Base-by-base conservation (phyloP, 2,329 filamentous ascomycete genomes). In the Plectosphaerella plurivora region DNA sequence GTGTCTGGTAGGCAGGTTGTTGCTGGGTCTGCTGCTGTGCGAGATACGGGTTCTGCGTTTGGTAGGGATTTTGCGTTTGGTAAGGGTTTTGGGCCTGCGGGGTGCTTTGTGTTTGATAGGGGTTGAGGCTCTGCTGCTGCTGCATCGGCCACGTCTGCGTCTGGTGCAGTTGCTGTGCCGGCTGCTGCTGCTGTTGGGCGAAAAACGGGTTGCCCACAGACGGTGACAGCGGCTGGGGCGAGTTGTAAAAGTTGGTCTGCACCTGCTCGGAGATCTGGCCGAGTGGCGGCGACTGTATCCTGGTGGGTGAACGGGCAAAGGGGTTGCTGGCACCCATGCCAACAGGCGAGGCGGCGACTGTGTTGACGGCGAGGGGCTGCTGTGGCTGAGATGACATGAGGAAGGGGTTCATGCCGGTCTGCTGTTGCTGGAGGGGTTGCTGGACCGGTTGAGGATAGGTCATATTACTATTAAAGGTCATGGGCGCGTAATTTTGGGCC, bases 231-330 rank as follows among this genome's bases (percentile, higher is more conserved):
- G 64, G 57, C 47, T 68, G 67, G 8, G 55, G 55, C 24, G 57
- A 50, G 18, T 57, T 65, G 37, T 72, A 70, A 55, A 73, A 77
- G 53, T 63, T 69, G 22, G 72, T 68, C 57, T 79, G 76, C 12
- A 68, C 64, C 60, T 80, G 76, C 58, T 82, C 78, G 0, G 76
- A 76, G 39, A 81, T 81, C 58, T 79, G 79, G 2, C 71, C 73
- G 3, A 81, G 68, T 5, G 55, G 49, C 12, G 76, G 76, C 10
- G 76, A 78, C 44, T 77, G 77, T 47, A 80, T 75, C 55, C 73
- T 65, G 3, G 73, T 77, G 4, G 76, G 77, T 14, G 78, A 79
- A 48, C 75, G 68, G 1, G 71, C 63, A 58, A 78, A 81, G 0
- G 77, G 78, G 52, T 81, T 81, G 59, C 69, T 75, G 12, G 61